These are phyloP conservation scores for Lindgomyces ingoldianus DNA, from an alignment of 495 filamentous ascomycete species.

Conservation along the genomic window DNA sequence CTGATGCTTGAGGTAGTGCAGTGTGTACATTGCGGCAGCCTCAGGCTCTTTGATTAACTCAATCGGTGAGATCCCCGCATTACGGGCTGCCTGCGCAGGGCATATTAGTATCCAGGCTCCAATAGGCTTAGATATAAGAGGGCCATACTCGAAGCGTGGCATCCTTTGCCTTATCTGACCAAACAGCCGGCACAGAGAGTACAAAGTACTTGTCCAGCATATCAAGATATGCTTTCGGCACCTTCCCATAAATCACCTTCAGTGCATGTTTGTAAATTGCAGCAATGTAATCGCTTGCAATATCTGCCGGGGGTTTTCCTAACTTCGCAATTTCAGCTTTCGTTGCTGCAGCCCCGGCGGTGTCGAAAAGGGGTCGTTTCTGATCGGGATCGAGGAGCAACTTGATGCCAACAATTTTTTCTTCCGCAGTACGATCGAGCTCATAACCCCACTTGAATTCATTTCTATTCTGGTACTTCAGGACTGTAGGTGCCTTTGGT, in stretches of 20 bases:
- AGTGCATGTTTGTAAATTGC: conserved; percentile 12
- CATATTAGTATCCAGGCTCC: neutral
- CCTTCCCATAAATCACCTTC: neutral
- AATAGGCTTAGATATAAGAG: neutral
- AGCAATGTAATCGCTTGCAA: conserved; percentile 14
- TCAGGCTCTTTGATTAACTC: conserved; percentile 1
- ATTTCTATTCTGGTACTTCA: no score
- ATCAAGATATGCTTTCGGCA: conserved; percentile 5
- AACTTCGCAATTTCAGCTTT: neutral
- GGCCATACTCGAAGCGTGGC: neutral
- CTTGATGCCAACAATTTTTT: conserved; percentile 2
- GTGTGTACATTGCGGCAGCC: neutral
- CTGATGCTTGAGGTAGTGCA: neutral
- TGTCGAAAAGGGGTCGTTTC: neutral
- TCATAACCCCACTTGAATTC: conserved; percentile 12
- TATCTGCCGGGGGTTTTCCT: conserved; percentile 4
- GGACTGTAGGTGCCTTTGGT: no score
- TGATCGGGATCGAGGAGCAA: conserved; percentile 1
- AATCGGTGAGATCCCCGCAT: neutral
- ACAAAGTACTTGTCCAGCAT: conserved; percentile 1
- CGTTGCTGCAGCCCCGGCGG: neutral
- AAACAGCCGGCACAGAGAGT: conserved; percentile 3
- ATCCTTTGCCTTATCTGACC: conserved; percentile 12
- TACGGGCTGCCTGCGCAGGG: neutral
- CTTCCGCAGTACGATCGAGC: neutral